Evolutionary conservation across 768 basidiomycete species (phyloP).

Genomic region (Podaxis sp.): DNA sequence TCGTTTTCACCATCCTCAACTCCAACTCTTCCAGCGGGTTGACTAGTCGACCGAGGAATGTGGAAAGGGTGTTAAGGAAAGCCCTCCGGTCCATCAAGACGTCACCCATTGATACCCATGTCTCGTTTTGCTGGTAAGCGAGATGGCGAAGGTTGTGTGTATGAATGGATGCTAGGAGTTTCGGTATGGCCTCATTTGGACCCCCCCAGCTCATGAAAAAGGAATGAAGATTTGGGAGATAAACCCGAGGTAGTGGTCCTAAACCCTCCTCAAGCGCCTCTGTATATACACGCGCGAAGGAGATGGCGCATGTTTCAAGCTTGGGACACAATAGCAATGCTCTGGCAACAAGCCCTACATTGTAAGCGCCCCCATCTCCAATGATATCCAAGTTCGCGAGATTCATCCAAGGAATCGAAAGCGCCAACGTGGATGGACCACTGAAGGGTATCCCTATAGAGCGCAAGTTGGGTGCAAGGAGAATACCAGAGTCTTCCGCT

Average conservation of each 20-base stretch:
- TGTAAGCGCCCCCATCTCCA: not conserved
- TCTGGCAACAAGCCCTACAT: not conserved
- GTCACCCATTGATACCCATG: not conserved
- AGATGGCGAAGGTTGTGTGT: not conserved
- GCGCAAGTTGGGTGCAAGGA: not conserved
- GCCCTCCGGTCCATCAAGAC: no score
- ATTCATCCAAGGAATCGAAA: not conserved
- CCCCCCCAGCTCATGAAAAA: not conserved
- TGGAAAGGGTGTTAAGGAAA: not conserved
- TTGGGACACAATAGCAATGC: not conserved
- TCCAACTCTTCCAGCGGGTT: slow-evolving; percentile 1
- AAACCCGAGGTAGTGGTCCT: no score
- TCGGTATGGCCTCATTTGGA: not conserved
- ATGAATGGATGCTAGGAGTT: not conserved
- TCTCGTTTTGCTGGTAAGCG: not conserved
- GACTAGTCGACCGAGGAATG: not conserved
- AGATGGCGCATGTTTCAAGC: no score
- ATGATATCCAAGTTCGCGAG: not conserved
- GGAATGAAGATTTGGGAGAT: no score
- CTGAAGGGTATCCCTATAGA: not conserved
- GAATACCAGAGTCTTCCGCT: not conserved
- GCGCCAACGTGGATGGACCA: not conserved
- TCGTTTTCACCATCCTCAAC: not conserved
- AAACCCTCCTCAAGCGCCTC: no score
- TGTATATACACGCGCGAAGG: no score